These are phyloP conservation scores for Suhomyces prunicola DNA, from an alignment of 805 yeast species.

Conservation along the genomic window DNA sequence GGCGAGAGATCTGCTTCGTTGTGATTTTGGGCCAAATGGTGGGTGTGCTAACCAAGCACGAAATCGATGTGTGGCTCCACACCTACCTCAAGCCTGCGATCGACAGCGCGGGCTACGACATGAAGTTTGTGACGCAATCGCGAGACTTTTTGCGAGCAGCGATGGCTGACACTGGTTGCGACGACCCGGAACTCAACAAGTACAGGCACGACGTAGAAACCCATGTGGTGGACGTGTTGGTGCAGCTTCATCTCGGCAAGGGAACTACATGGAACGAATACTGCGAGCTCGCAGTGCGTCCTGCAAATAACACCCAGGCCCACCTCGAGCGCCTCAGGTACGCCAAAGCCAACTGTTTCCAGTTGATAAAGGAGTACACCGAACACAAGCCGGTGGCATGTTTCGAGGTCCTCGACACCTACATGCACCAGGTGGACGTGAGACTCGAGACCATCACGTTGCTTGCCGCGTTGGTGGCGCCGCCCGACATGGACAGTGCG, in stretches of 20 bases:
- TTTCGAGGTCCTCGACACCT: slow-evolving; percentile 34
- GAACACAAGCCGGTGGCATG: slow-evolving; percentile 33
- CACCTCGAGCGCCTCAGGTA: slow-evolving; percentile 50
- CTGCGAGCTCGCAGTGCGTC: slow-evolving; percentile 11
- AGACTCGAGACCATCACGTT: slow-evolving; percentile 34
- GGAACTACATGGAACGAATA: background rate
- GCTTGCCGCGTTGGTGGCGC: slow-evolving; percentile 31
- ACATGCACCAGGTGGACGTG: slow-evolving; percentile 17
- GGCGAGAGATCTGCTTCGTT: slow-evolving; percentile 37
- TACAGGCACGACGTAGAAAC: slow-evolving; percentile 20
- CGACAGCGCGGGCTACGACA: slow-evolving; percentile 55
- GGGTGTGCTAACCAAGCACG: slow-evolving; percentile 28
- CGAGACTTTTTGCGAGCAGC: slow-evolving; percentile 25
- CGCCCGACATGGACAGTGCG: slow-evolving; percentile 17
- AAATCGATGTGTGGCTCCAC: slow-evolving; percentile 47
- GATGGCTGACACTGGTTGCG: slow-evolving; percentile 12
- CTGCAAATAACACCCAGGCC: slow-evolving; percentile 27
- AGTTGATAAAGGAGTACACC: slow-evolving; percentile 42
- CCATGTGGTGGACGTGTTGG: slow-evolving; percentile 20
- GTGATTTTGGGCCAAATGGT: slow-evolving; percentile 34
- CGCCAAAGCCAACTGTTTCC: slow-evolving; percentile 42
- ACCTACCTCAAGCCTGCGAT: slow-evolving; percentile 49
- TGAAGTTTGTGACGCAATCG: slow-evolving; percentile 33
- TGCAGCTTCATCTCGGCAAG: slow-evolving; percentile 13
- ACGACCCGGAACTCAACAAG: slow-evolving; percentile 19